phyloP scores from a whole-genome alignment of 805 yeast genomes.

The Grigorovia yakushimaensis region DNA sequence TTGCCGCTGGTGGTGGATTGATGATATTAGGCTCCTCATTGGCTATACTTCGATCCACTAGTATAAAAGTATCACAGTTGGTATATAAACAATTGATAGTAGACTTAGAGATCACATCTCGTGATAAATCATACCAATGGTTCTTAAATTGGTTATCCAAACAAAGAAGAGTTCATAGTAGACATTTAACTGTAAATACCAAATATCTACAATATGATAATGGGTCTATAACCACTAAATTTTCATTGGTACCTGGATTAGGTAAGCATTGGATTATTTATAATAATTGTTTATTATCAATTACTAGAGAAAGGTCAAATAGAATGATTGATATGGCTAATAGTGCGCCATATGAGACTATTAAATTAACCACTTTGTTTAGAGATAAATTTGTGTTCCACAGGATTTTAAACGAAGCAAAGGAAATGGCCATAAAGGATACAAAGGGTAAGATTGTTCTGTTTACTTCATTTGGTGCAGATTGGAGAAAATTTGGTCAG shows the following conservation, averaged over 20 bases:
- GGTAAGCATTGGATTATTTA: conserved; percentile 85
- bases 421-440: conserved; percentile 64
- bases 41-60: conserved; percentile 65
- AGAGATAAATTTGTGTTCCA: conserved; percentile 64
- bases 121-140: conserved; percentile 91
- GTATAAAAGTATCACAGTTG: conserved; percentile 52
- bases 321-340: conserved; percentile 78
- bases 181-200: conserved; percentile 88
- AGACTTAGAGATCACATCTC: conserved; percentile 86
- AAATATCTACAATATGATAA: conserved; percentile 80
- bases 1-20: conserved; percentile 97
- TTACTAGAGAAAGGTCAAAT: conserved; percentile 84
- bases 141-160: conserved; percentile 93
- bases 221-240: conserved; percentile 80
- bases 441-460: conserved; percentile 92
- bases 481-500: conserved; percentile 96
- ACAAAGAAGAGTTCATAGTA: conserved; percentile 60
- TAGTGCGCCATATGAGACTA: conserved; percentile 94
- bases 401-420: conserved; percentile 74
- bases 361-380: conserved; percentile 83
- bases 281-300: conserved; percentile 78
- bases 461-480: conserved; percentile 94
- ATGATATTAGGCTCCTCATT: conserved; percentile 90
- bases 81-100: conserved; percentile 76
- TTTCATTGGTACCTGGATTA: conserved; percentile 93